A percentile compares a stretch with the other conserved stretches of the same genome.
These are phyloP conservation scores for Penicillium sp. DNA, from an alignment of 2,329 filamentous ascomycete genomes.

Conservation along the genomic window DNA sequence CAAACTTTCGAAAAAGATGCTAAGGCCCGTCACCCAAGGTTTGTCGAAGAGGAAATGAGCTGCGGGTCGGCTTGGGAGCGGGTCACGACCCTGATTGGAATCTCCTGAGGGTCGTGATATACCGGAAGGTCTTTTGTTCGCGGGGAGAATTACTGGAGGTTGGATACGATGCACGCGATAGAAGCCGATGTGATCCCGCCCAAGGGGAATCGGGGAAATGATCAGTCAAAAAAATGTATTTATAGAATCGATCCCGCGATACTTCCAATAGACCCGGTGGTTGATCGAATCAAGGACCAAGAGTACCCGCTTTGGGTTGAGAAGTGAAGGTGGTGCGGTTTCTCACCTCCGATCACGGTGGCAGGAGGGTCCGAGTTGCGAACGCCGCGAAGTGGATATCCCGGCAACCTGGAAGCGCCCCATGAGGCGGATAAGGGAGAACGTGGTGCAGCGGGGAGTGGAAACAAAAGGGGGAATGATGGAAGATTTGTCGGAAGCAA, in stretches of 20 bases:
- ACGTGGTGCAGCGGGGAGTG: neutral
- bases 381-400: conserved; percentile 4
- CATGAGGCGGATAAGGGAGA: conserved; percentile 2
- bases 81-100: neutral
- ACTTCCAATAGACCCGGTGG: conserved; percentile 8
- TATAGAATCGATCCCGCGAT: conserved; percentile 17
- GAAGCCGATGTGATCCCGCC: neutral
- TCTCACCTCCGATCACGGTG: conserved; percentile 13
- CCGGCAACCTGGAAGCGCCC: conserved; percentile 13
- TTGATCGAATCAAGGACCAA: conserved; percentile 5
- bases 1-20: conserved; percentile 1
- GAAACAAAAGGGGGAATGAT: neutral
- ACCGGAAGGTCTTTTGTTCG: neutral
- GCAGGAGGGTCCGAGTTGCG: neutral
- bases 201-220: neutral
- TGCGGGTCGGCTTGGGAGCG: conserved; percentile 1
- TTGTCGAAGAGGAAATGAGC: neutral
- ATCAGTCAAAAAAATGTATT: conserved; percentile 13
- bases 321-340: neutral
- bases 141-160: neutral
- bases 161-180: neutral
- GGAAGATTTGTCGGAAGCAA: neutral
- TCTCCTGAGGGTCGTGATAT: neutral
- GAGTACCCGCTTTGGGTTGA: neutral
- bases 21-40: neutral